A percentile compares a stretch with the other conserved stretches of the same genome.
These are phyloP conservation scores for Syncephalastrum sp. DNA, from an alignment of 371 early-diverging fungal genomes.

Conservation along the genomic window DNA sequence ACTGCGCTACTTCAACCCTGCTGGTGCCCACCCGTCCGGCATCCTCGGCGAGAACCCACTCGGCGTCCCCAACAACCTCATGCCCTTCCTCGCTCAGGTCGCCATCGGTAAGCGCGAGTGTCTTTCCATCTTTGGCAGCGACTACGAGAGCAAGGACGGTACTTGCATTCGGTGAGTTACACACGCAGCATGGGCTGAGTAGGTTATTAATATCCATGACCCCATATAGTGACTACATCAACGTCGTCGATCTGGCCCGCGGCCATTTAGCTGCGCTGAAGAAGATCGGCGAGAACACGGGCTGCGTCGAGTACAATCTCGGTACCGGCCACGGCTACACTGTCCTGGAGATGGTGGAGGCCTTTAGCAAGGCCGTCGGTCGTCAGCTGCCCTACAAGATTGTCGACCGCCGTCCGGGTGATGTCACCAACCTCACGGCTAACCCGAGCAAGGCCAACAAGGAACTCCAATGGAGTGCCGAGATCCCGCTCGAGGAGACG, in stretches of 20 bases:
- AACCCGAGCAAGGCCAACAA: slow-evolving; percentile 68
- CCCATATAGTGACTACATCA: slow-evolving; percentile 74
- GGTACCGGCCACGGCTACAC: slow-evolving; percentile 87
- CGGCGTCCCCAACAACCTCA: slow-evolving; percentile 84
- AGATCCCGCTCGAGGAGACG: slow-evolving; percentile 65
- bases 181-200: background rate
- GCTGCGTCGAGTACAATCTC: slow-evolving; percentile 79
- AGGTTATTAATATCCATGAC: too few species aligned
- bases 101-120: slow-evolving; percentile 71
- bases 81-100: slow-evolving; percentile 86
- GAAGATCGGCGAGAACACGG: slow-evolving; percentile 54
- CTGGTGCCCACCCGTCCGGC: slow-evolving; percentile 85
- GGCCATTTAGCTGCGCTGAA: slow-evolving; percentile 86
- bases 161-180: slow-evolving; percentile 74
- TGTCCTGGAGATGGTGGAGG: slow-evolving; percentile 85
- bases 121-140: slow-evolving; percentile 79
- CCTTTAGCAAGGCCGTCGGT: slow-evolving; percentile 72
- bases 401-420: slow-evolving; percentile 77
- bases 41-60: slow-evolving; percentile 85
- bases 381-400: slow-evolving; percentile 64
- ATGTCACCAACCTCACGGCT: slow-evolving; percentile 81
- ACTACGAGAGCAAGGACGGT: slow-evolving; percentile 88
- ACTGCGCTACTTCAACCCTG: slow-evolving; percentile 90
- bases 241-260: slow-evolving; percentile 84
- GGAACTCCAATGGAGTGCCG: slow-evolving; percentile 77